Evolutionary conservation across 805 yeast species (phyloP).

Genomic region (Middelhovenomyces tepae): DNA sequence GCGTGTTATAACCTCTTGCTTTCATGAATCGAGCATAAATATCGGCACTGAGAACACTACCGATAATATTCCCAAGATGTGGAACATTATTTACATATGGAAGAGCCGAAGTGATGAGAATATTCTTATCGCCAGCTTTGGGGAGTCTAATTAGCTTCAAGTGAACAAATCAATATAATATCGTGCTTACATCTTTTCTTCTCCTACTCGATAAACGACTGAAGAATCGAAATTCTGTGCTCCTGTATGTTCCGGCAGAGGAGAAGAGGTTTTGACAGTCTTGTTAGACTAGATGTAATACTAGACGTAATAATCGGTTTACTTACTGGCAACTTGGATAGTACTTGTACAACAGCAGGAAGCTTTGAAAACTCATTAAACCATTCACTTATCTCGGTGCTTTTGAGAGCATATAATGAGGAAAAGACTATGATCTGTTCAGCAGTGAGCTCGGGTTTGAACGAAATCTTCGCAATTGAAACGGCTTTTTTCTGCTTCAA

Average conservation of each 20-base stretch:
- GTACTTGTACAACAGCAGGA: slow-evolving; percentile 10
- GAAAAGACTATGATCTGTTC: slow-evolving; percentile 38
- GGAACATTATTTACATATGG: slow-evolving; percentile 99
- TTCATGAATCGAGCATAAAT: slow-evolving; percentile 85
- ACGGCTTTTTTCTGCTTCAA: slow-evolving; percentile 24
- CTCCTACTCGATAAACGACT: slow-evolving; percentile 9
- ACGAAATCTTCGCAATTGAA: slow-evolving; percentile 12
- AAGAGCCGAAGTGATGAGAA: slow-evolving; percentile 87
- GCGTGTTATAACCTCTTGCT: slow-evolving; percentile 77
- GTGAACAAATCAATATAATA: slow-evolving; percentile 9
- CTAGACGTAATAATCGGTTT: slow-evolving; percentile 12
- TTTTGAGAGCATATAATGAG: slow-evolving; percentile 30
- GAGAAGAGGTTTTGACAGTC: slow-evolving; percentile 31
- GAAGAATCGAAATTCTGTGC: slow-evolving; percentile 20
- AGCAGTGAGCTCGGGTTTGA: slow-evolving; percentile 23
- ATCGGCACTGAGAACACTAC: slow-evolving; percentile 91
- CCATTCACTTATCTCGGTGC: slow-evolving; percentile 25
- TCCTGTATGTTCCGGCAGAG: slow-evolving; percentile 35
- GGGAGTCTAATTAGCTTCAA: slow-evolving; percentile 54
- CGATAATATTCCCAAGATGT: slow-evolving; percentile 94
- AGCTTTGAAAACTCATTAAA: slow-evolving; percentile 21
- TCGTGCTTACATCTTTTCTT: slow-evolving; percentile 12
- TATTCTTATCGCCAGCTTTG: slow-evolving; percentile 61
- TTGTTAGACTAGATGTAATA: slow-evolving; percentile 25
- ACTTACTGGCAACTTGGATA: slow-evolving; percentile 13